These are phyloP conservation scores for Solanum pennellii DNA, from an alignment of 257 asterid genomes.

Conservation along the genomic window DNA sequence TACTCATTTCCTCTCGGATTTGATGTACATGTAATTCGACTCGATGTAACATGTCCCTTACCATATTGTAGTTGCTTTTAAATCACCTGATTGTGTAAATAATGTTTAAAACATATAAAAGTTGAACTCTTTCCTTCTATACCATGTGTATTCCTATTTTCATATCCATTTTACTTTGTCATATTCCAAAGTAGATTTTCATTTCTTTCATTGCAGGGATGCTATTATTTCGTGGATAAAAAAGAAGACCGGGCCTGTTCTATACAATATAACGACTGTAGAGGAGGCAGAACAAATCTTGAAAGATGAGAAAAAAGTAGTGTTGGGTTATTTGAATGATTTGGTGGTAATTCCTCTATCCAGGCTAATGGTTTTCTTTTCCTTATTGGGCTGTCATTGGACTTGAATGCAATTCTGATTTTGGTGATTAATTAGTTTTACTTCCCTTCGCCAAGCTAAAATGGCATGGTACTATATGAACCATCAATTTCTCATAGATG, in stretches of 20 bases:
- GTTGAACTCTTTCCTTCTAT: background rate
- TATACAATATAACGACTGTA: conserved; percentile 56
- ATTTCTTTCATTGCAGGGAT: conserved; percentile 33
- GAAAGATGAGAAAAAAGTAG: conserved; percentile 46
- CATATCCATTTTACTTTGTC: background rate
- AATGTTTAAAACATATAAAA: background rate
- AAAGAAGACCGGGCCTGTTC: conserved; percentile 81
- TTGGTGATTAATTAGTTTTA: background rate
- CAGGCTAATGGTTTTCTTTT: background rate
- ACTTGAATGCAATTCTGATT: background rate
- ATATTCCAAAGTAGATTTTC: background rate
- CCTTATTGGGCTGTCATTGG: background rate
- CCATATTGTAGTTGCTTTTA: background rate
- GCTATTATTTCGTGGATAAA: conserved; percentile 81
- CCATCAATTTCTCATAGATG: background rate
- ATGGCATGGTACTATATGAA: background rate
- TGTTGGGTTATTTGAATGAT: conserved; percentile 65
- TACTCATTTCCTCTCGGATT: background rate
- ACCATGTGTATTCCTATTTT: background rate
- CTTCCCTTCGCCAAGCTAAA: background rate
- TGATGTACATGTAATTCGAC: background rate
- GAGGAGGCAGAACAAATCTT: conserved; percentile 82
- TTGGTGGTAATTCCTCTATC: conserved; percentile 45
- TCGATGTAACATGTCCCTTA: background rate
- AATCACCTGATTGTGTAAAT: background rate